Evolutionary conservation across 176 grass and related monocot species (phyloP).

Genomic region (Phyllostachys edulis): DNA sequence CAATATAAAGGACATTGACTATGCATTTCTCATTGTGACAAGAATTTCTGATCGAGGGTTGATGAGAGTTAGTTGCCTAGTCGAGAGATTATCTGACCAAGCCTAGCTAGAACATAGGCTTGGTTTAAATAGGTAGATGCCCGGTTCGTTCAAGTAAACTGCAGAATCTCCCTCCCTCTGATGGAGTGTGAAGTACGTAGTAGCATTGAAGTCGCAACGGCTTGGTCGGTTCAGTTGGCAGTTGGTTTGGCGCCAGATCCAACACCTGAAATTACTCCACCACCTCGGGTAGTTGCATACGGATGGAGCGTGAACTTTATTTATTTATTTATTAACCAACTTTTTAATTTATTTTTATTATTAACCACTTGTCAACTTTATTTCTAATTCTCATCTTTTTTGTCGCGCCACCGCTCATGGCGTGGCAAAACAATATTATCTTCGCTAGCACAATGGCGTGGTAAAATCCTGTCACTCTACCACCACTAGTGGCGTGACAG

Average conservation of each 20-base stretch:
- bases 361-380: no score
- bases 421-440: no score
- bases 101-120: background rate
- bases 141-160: background rate
- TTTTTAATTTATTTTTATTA: no score
- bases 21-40: background rate
- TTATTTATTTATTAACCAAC: no score
- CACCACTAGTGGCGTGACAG: no score
- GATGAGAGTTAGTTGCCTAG: background rate
- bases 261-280: background rate
- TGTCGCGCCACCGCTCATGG: no score
- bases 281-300: no score
- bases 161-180: background rate
- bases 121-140: background rate
- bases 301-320: no score
- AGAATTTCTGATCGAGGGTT: background rate
- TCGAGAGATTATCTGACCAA: background rate
- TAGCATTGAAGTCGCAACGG: background rate
- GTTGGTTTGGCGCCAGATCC: background rate
- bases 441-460: no score
- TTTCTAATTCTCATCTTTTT: no score
- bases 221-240: background rate
- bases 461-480: no score
- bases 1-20: background rate
- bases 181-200: background rate